phyloP scores from a whole-genome alignment of 2,329 filamentous ascomycete species.

The Botryotinia globosa region DNA sequence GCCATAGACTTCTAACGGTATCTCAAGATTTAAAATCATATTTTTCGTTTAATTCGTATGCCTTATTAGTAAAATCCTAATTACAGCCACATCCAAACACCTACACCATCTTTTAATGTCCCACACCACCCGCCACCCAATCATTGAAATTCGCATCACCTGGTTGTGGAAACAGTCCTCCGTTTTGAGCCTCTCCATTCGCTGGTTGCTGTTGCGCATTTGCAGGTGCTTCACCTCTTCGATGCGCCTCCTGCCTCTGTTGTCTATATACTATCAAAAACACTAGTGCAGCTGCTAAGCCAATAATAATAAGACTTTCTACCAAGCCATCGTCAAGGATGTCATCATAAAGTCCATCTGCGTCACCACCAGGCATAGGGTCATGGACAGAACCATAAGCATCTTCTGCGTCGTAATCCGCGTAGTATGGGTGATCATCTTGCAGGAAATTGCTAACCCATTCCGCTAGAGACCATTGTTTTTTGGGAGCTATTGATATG shows the following conservation, averaged over 20 bases:
- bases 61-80: neutral
- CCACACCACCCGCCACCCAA: constrained; percentile 64
- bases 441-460: constrained; percentile 86
- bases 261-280: constrained; percentile 80
- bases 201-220: constrained; percentile 37
- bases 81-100: neutral
- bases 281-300: constrained; percentile 69
- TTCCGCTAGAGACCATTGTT: constrained; percentile 75
- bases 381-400: constrained; percentile 48
- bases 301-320: constrained; percentile 82
- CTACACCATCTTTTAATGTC: constrained; percentile 45
- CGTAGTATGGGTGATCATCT: constrained; percentile 58
- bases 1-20: neutral
- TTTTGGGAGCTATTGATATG: constrained; percentile 57
- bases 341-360: constrained; percentile 57
- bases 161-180: constrained; percentile 62
- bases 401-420: constrained; percentile 50
- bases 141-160: constrained; percentile 66
- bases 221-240: constrained; percentile 43
- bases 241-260: constrained; percentile 60
- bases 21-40: neutral
- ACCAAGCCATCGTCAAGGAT: constrained; percentile 74
- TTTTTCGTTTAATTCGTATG: neutral
- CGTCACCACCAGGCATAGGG: constrained; percentile 54
- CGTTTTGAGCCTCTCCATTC: constrained; percentile 39